Conservation (phyloP, 495 filamentous ascomycete species). For the Penicillium desertorum region DNA sequence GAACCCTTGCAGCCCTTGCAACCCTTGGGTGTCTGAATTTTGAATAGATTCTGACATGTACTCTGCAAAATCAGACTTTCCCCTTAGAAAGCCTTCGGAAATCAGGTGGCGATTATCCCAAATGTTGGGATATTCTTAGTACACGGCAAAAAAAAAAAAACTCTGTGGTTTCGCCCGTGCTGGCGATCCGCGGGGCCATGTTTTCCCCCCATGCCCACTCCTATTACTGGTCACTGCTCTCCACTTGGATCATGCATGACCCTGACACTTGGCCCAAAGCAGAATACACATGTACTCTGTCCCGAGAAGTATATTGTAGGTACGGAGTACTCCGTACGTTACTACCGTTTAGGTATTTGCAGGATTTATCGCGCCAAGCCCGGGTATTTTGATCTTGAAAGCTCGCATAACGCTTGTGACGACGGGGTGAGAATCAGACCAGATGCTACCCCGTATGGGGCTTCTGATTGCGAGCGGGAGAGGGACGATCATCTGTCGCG, state of each 20-base stretch:
- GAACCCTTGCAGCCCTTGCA: no score
- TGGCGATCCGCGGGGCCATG: slow-evolving; percentile 9
- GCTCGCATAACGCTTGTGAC: neutral
- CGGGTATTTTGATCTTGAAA: neutral
- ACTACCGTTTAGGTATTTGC: neutral
- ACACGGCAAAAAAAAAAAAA: neutral
- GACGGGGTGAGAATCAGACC: neutral
- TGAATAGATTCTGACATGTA: slow-evolving; percentile 1
- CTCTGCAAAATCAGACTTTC: neutral
- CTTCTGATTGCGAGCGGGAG: neutral
- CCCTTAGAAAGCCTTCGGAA: neutral
- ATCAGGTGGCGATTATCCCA: neutral
- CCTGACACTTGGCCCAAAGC: slow-evolving; percentile 7
- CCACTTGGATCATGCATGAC: slow-evolving; percentile 4
- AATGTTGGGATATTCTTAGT: neutral
- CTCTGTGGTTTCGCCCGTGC: neutral
- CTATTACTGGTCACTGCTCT: neutral
- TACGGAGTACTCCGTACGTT: neutral
- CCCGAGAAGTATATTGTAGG: neutral
- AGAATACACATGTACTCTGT: neutral
- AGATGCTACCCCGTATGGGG: neutral
- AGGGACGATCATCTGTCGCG: slow-evolving; percentile 4
- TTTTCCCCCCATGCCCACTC: neutral
- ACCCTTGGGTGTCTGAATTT: slow-evolving; percentile 1
- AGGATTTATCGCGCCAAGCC: neutral